Conservation (phyloP, 2,329 filamentous ascomycete genomes). For the Colletotrichum sp. region DNA sequence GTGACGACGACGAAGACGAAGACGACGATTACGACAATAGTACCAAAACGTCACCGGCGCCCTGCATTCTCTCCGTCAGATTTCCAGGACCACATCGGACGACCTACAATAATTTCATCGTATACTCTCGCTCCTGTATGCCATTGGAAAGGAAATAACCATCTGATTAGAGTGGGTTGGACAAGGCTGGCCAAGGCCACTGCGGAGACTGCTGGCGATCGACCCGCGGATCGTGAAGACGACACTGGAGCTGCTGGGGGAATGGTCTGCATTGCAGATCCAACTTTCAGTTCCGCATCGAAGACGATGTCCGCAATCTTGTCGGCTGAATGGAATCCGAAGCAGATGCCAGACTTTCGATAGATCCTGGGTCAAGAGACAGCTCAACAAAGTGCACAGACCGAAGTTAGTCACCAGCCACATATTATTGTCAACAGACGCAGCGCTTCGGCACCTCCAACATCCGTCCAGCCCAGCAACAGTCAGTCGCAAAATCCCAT, state of each 20-base stretch:
- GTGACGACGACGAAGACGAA: too few species aligned
- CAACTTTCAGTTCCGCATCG: neutral
- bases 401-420: neutral
- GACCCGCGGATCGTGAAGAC: neutral
- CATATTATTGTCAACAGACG: neutral
- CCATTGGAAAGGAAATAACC: neutral
- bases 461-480: neutral
- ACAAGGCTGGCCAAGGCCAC: neutral
- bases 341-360: neutral
- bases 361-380: neutral
- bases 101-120: neutral
- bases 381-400: neutral
- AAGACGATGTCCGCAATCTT: neutral
- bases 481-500: neutral
- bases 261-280: neutral
- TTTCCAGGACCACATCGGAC: fast-evolving
- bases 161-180: neutral
- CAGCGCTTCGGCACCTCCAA: neutral
- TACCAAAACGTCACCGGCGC: neutral
- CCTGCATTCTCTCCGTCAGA: neutral
- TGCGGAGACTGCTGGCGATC: neutral
- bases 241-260: neutral
- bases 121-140: neutral
- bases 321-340: neutral
- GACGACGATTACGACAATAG: too few species aligned